Percentiles rank a stretch among this genome's conserved stretches.
phyloP scores from a whole-genome alignment of 2,329 filamentous ascomycete genomes.

The Ophiostoma sp. region DNA sequence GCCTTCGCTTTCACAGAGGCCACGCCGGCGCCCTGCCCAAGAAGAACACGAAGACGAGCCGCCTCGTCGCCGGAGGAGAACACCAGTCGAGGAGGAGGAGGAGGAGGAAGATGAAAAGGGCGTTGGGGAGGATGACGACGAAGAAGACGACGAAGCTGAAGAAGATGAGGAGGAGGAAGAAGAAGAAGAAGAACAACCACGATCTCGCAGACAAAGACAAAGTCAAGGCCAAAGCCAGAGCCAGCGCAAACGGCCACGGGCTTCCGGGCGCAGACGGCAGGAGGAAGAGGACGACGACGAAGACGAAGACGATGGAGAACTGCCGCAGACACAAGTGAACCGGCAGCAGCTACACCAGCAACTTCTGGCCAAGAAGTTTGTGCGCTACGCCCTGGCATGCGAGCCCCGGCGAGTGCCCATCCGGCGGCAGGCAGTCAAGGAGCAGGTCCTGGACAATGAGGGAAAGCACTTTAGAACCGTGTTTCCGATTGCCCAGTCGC shows the following conservation, averaged over 20 bases:
- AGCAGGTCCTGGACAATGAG: constrained; percentile 67
- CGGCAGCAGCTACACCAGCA: constrained; percentile 40
- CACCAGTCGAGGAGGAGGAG: constrained; percentile 19
- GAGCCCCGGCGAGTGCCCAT: constrained; percentile 59
- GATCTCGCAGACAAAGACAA: constrained; percentile 5
- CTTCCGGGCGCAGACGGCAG: constrained; percentile 9
- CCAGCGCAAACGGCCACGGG: constrained; percentile 12
- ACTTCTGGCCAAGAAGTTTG: constrained; percentile 59
- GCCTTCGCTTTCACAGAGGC: constrained; percentile 21
- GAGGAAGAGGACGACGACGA: constrained; percentile 10
- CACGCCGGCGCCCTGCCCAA: constrained; percentile 11
- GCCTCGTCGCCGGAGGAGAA: constrained; percentile 17
- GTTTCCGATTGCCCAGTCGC: constrained; percentile 69
- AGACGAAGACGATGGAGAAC: constrained; percentile 12
- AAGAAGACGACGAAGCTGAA: not conserved
- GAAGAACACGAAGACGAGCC: constrained; percentile 21
- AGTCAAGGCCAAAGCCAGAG: not conserved
- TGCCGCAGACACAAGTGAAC: constrained; percentile 20
- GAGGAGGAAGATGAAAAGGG: constrained; percentile 15
- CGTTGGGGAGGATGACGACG: constrained; percentile 6
- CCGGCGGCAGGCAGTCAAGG: constrained; percentile 56
- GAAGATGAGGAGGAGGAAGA: constrained; percentile 16
- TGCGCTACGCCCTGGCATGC: constrained; percentile 63
- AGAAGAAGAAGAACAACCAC: not conserved
- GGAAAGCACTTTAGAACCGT: constrained; percentile 68